phyloP scores from a whole-genome alignment of 148 eudicot species.

The Chenopodium quinoa region DNA sequence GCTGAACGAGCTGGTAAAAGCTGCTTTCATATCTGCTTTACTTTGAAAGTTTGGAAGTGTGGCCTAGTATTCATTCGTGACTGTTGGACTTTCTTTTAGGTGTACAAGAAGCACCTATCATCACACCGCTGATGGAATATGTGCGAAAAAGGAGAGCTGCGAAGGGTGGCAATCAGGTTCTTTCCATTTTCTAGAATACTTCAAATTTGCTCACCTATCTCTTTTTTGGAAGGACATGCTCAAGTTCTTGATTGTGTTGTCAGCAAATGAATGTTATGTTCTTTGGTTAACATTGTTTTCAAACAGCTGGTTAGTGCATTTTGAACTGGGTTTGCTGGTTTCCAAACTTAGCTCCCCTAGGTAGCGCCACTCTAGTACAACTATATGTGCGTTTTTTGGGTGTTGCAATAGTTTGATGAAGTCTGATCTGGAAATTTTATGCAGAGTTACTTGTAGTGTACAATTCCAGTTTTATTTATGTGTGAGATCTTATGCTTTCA shows the following conservation, averaged over 20 bases:
- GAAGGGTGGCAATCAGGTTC: slow-evolving; percentile 39
- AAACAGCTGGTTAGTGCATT: not conserved
- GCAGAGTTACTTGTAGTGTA: not conserved
- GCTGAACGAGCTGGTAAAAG: slow-evolving; percentile 45
- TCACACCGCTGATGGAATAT: slow-evolving; percentile 50
- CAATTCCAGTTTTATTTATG: not conserved
- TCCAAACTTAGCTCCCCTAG: too few species aligned
- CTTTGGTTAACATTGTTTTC: not conserved
- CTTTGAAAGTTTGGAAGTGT: not conserved
- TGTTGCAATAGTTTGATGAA: not conserved
- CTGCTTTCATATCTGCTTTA: not conserved
- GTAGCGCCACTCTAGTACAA: not conserved
- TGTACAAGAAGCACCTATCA: slow-evolving; percentile 36
- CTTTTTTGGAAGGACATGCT: not conserved
- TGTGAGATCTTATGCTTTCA: not conserved
- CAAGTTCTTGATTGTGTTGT: not conserved
- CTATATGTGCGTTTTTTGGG: not conserved
- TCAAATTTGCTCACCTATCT: not conserved
- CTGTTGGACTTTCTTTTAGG: slow-evolving; percentile 26
- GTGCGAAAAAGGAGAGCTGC: slow-evolving; percentile 49
- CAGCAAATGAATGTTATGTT: not conserved
- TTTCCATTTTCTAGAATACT: slow-evolving; percentile 3
- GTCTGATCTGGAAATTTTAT: not conserved
- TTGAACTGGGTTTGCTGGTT: not conserved
- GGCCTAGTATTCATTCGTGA: not conserved